Evolutionary conservation across 768 basidiomycete genomes (phyloP), one percentile per base, ranked within the genome.

Genomic region (Leccinellum albellum): DNA sequence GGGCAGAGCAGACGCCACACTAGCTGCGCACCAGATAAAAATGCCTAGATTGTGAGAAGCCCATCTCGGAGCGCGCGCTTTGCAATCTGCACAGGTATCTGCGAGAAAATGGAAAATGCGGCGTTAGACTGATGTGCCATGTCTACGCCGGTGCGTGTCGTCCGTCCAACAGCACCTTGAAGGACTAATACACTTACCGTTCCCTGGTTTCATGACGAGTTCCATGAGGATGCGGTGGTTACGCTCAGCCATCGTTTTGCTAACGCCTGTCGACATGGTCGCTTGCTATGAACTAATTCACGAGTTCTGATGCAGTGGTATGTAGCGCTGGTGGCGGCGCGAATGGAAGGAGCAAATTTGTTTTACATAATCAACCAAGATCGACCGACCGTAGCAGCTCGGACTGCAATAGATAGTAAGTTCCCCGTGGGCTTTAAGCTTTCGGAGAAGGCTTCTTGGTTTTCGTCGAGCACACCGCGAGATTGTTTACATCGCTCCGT

Each of bases 81-180:
- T 91, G 71, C 95, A 98, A 72, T 98, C 95, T 6, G 95, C 94
- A 70, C 95, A 98, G 13, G 81, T 70, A 70, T 94, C 94, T 97
- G 66, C 14, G 28, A 50, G 49, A 51, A 35, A 46, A 54, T 50
- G 54, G 60, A 56, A 64, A 51, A 53, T 23, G 54, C 42, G 51
- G 49, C 31, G 42, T 61, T 53, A 51, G 56, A 24, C n/a, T 33
- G 5, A 10, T 31, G 46, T 14, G 24, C 17, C n/a, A 45, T 12
- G 32, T 40, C 42, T 24, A 32, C 24, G 42, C 24, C 24, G 50
- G 32, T 45, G 52, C 49, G 49, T 15, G 5, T 37, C 26, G 31
- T 28, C n/a, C 7, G 37, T 23, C 37, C 37, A 49, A 44, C 47
- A 45, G 12, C 2, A 48, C 17, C 5, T 26, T 2, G 28, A 13